Percentiles rank a stretch among this genome's conserved stretches.
phyloP scores from a whole-genome alignment of 2,329 filamentous ascomycete species.

The Curvularia eragrostidis region DNA sequence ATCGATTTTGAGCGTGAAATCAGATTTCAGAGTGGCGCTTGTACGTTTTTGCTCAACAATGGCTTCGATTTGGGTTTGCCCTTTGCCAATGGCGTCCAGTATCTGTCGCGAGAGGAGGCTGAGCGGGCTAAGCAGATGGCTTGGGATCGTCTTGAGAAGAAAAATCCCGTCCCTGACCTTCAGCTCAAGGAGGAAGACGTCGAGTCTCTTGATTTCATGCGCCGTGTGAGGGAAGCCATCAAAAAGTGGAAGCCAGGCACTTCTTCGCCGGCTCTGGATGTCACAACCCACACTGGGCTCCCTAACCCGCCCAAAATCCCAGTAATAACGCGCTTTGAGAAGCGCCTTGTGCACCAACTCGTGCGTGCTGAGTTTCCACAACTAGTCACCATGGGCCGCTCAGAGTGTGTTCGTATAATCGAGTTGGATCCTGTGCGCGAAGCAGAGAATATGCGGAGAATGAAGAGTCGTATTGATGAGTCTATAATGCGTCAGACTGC shows the following conservation, averaged over 20 bases:
- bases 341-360: slow-evolving; percentile 69
- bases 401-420: slow-evolving; percentile 54
- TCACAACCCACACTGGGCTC: slow-evolving; percentile 41
- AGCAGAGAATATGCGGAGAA: slow-evolving; percentile 47
- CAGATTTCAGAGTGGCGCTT: slow-evolving; percentile 64
- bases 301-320: slow-evolving; percentile 19
- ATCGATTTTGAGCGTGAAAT: slow-evolving; percentile 67
- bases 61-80: slow-evolving; percentile 65
- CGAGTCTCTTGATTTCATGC: slow-evolving; percentile 60
- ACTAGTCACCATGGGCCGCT: slow-evolving; percentile 52
- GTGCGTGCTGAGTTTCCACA: slow-evolving; percentile 67
- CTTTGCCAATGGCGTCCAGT: slow-evolving; percentile 65
- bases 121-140: slow-evolving; percentile 55
- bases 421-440: slow-evolving; percentile 54
- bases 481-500: slow-evolving; percentile 55
- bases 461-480: slow-evolving; percentile 50
- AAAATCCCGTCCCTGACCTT: slow-evolving; percentile 51
- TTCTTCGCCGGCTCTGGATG: slow-evolving; percentile 27
- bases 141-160: slow-evolving; percentile 52
- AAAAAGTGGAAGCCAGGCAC: slow-evolving; percentile 52
- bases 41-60: slow-evolving; percentile 66
- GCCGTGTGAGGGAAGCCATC: slow-evolving; percentile 55
- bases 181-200: slow-evolving; percentile 60
- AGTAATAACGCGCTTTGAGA: slow-evolving; percentile 60
- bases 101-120: slow-evolving; percentile 68